Conservation (phyloP, 176 grass and related monocot genomes). For the Oryza australiensis region DNA sequence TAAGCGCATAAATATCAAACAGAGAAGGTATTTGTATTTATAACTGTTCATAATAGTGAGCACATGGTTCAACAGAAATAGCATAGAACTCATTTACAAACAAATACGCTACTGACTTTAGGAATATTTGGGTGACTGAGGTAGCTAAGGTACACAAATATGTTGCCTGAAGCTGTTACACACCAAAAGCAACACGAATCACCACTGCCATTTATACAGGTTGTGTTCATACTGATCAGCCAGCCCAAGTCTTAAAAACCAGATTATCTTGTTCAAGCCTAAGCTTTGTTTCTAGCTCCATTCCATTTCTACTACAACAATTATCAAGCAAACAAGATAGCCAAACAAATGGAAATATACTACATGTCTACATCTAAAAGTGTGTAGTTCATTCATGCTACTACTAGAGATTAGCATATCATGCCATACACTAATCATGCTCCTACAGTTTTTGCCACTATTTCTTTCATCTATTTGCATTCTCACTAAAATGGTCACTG, state of each 20-base stretch:
- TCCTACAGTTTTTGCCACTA: neutral
- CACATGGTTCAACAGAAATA: neutral
- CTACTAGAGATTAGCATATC: neutral
- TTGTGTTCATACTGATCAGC: neutral
- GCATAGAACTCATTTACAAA: neutral
- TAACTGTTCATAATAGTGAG: neutral
- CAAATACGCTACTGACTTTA: neutral
- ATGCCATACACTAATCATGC: neutral
- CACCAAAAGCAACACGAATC: neutral
- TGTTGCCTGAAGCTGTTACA: neutral
- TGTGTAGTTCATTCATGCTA: neutral
- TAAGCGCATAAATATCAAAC: slow-evolving; percentile 18
- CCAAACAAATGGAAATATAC: neutral
- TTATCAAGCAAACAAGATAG: neutral
- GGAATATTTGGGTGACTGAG: neutral
- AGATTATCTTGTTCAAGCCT: neutral
- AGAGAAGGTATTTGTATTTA: neutral
- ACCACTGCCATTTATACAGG: neutral
- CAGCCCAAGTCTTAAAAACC: neutral
- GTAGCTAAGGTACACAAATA: neutral
- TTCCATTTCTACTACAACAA: neutral
- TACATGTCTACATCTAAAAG: neutral
- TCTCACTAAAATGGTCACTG: neutral
- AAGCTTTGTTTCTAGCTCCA: neutral
- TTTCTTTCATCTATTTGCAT: neutral